Evolutionary conservation across 2,329 filamentous ascomycete species (phyloP).

Genomic region (Trichophyton verrucosum): DNA sequence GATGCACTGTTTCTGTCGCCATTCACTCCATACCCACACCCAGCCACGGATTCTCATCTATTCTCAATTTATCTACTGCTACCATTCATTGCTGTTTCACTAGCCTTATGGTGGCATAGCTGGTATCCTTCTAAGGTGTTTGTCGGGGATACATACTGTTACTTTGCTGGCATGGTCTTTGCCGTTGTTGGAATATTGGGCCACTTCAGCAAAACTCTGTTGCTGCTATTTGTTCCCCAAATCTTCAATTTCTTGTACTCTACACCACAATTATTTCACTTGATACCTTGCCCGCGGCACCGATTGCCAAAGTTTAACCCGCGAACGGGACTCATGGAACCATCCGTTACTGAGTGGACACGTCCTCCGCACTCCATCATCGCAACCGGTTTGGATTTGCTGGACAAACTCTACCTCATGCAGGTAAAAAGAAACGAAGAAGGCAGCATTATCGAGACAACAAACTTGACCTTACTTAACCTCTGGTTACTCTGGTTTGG

Average conservation of each 20-base stretch:
- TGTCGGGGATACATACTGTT: conserved; percentile 97
- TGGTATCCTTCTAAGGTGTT: conserved; percentile 94
- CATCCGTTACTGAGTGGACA: conserved; percentile 67
- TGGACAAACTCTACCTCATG: conserved; percentile 57
- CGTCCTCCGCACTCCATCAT: conserved; percentile 57
- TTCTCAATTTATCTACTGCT: conserved; percentile 92
- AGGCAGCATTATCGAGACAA: conserved; percentile 63
- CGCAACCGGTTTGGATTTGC: conserved; percentile 50
- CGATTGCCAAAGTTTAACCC: conserved; percentile 81
- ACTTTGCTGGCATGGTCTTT: conserved; percentile 98
- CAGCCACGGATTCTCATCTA: conserved; percentile 86
- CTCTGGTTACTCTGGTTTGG: conserved; percentile 94
- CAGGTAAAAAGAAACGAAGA: conserved; percentile 54
- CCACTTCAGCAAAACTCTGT: conserved; percentile 93
- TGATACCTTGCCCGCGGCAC: conserved; percentile 87
- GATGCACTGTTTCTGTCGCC: conserved; percentile 71
- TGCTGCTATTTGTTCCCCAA: conserved; percentile 82
- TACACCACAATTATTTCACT: conserved; percentile 73
- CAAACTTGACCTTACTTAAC: conserved; percentile 87
- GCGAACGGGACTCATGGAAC: conserved; percentile 71
- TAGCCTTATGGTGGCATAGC: conserved; percentile 79
- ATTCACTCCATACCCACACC: conserved; percentile 70
- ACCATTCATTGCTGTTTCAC: conserved; percentile 84
- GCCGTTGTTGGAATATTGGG: conserved; percentile 92
- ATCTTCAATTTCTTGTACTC: conserved; percentile 97